These are phyloP conservation scores for Coniochaeta hoffmannii DNA, from an alignment of 2,329 filamentous ascomycete species.

Conservation along the genomic window DNA sequence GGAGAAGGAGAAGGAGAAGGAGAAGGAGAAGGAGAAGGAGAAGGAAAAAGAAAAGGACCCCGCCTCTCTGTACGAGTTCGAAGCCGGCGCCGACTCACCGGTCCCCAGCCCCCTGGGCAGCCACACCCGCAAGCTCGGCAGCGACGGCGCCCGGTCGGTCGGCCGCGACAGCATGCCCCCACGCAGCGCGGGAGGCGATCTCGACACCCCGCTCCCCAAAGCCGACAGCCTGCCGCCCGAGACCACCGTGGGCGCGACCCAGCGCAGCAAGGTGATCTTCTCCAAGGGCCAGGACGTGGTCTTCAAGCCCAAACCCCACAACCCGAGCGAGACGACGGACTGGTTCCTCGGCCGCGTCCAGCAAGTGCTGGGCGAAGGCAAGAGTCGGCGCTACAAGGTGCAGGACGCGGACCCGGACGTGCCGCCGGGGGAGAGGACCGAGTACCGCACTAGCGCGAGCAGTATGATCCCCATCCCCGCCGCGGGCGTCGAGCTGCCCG, in stretches of 20 bases:
- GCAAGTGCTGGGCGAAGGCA: slow-evolving; percentile 67
- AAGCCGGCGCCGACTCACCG: slow-evolving; percentile 33
- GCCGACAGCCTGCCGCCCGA: slow-evolving; percentile 47
- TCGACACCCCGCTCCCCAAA: slow-evolving; percentile 45
- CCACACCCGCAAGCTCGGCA: slow-evolving; percentile 26
- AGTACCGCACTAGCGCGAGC: slow-evolving; percentile 64
- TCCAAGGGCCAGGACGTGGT: slow-evolving; percentile 57
- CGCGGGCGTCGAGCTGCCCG: slow-evolving; percentile 41
- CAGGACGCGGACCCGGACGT: slow-evolving; percentile 72
- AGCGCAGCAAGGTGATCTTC: slow-evolving; percentile 48
- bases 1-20: slow-evolving; percentile 15
- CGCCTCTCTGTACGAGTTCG: slow-evolving; percentile 34
- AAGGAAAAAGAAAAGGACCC: slow-evolving; percentile 27
- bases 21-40: slow-evolving; percentile 19
- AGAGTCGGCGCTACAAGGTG: slow-evolving; percentile 71
- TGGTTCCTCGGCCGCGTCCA: slow-evolving; percentile 76
- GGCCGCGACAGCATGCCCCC: slow-evolving; percentile 26
- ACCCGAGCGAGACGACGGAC: slow-evolving; percentile 43
- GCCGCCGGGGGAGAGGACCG: slow-evolving; percentile 51
- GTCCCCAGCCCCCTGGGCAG: slow-evolving; percentile 30
- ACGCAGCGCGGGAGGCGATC: slow-evolving; percentile 25
- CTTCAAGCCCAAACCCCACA: slow-evolving; percentile 51
- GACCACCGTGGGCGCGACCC: slow-evolving; percentile 23
- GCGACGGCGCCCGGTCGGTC: slow-evolving; percentile 21
- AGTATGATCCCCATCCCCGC: slow-evolving; percentile 72